Conservation (phyloP, 208 protist genomes). For the Strigomonas oncopelti region DNA sequence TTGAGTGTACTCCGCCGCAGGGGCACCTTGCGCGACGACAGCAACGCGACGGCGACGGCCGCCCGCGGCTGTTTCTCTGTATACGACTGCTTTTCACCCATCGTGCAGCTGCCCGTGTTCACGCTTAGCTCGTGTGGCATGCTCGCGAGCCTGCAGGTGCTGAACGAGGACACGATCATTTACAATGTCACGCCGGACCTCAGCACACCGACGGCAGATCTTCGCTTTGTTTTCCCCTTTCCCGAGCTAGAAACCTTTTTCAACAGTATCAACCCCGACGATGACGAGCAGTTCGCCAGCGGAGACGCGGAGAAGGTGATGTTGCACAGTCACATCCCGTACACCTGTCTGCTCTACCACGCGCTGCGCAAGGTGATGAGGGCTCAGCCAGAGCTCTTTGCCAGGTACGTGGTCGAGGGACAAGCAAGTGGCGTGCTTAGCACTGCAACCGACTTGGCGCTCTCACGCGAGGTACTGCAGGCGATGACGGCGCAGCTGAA, state of each 20-base stretch:
- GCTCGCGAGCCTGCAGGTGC: constrained; percentile 85
- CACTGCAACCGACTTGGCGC: neutral
- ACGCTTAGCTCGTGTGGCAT: constrained; percentile 81
- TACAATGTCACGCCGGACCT: neutral
- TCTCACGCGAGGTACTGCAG: constrained; percentile 13
- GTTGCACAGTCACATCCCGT: constrained; percentile 85
- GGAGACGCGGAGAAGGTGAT: constrained; percentile 18
- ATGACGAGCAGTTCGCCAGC: constrained; percentile 36
- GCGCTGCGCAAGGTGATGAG: constrained; percentile 21
- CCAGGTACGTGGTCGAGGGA: neutral
- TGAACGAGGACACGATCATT: constrained; percentile 44
- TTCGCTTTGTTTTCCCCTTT: constrained; percentile 90
- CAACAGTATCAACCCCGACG: constrained; percentile 41
- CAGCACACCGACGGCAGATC: constrained; percentile 42
- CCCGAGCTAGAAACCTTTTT: constrained; percentile 66
- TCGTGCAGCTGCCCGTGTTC: constrained; percentile 63
- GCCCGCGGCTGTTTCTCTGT: neutral
- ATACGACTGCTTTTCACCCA: neutral
- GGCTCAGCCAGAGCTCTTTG: constrained; percentile 25
- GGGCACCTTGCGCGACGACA: neutral
- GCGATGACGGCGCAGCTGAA: constrained; percentile 5
- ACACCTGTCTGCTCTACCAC: constrained; percentile 77
- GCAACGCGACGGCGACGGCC: too few species aligned
- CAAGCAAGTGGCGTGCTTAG: too few species aligned
- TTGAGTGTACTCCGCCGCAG: neutral